phyloP scores from a whole-genome alignment of 2,329 filamentous ascomycete species.

The Calonectria pauciramosa region DNA sequence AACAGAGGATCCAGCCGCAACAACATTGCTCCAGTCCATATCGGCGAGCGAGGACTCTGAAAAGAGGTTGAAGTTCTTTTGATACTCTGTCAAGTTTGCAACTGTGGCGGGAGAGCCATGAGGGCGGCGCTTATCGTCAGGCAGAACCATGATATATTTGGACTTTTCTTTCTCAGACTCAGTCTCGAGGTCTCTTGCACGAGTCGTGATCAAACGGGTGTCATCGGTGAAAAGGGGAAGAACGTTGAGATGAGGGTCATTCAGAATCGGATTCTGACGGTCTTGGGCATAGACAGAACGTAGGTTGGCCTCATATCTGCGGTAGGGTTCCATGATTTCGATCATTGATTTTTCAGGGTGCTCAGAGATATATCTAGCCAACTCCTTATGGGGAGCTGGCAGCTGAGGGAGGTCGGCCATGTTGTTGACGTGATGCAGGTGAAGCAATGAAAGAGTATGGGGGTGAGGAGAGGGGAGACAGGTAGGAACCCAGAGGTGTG shows the following conservation, averaged over 20 bases:
- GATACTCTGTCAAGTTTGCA: constrained; percentile 76
- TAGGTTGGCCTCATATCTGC: constrained; percentile 75
- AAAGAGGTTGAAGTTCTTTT: constrained; percentile 84
- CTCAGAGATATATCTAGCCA: constrained; percentile 67
- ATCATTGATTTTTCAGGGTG: constrained; percentile 66
- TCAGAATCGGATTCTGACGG: constrained; percentile 68
- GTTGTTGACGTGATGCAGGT: constrained; percentile 47
- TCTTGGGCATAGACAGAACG: constrained; percentile 79
- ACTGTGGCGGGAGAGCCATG: constrained; percentile 78
- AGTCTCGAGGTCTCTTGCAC: constrained; percentile 69
- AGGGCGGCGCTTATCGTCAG: constrained; percentile 70
- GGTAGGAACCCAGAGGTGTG: neutral
- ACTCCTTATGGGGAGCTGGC: constrained; percentile 60
- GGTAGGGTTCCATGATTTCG: constrained; percentile 75
- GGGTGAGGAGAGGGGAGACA: neutral
- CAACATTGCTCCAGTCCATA: constrained; percentile 85
- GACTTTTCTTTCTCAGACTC: constrained; percentile 74
- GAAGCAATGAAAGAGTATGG: neutral
- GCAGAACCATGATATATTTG: constrained; percentile 78
- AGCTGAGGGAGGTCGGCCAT: constrained; percentile 58
- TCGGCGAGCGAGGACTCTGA: constrained; percentile 83
- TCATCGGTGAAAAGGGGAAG: constrained; percentile 74
- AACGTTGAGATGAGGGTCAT: constrained; percentile 72
- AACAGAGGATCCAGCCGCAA: constrained; percentile 85
- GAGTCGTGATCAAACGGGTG: constrained; percentile 70